Evolutionary conservation across 1,284 basidiomycete genomes (phyloP).

Genomic region (Leucoagaricus sp.): DNA sequence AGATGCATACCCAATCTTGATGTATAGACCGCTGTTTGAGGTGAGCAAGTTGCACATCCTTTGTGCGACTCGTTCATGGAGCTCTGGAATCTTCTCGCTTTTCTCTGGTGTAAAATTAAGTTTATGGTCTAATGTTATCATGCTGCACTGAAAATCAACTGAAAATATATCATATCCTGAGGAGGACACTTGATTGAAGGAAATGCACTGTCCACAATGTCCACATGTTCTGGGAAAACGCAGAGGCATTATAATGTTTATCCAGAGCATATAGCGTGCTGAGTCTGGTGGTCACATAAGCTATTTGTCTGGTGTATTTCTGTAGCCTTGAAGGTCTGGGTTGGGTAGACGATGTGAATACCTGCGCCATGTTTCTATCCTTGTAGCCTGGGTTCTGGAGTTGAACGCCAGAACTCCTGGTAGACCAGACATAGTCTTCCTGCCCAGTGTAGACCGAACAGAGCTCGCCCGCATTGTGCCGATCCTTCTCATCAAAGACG

Average conservation of each 20-base stretch:
- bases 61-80: constrained; percentile 84
- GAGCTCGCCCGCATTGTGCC: no score
- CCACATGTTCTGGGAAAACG: constrained; percentile 55
- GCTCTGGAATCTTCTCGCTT: constrained; percentile 67
- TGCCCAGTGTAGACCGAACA: no score
- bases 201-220: constrained; percentile 63
- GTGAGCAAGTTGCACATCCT: constrained; percentile 76
- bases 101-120: constrained; percentile 75
- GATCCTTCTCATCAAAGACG: no score
- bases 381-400: no score
- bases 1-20: constrained; percentile 78
- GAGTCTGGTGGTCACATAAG: constrained; percentile 35
- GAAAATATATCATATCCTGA: no score
- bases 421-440: no score
- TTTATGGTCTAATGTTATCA: constrained; percentile 81
- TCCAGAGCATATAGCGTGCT: constrained; percentile 52
- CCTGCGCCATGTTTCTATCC: no score
- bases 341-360: no score
- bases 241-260: constrained; percentile 59
- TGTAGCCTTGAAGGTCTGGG: not conserved
- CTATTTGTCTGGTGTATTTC: constrained; percentile 25
- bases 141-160: constrained; percentile 65
- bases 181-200: no score
- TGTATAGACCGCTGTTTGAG: constrained; percentile 84
- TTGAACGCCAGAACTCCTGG: no score